Conservation (phyloP, 768 basidiomycete species). For the Kwoniella bestiolae region DNA sequence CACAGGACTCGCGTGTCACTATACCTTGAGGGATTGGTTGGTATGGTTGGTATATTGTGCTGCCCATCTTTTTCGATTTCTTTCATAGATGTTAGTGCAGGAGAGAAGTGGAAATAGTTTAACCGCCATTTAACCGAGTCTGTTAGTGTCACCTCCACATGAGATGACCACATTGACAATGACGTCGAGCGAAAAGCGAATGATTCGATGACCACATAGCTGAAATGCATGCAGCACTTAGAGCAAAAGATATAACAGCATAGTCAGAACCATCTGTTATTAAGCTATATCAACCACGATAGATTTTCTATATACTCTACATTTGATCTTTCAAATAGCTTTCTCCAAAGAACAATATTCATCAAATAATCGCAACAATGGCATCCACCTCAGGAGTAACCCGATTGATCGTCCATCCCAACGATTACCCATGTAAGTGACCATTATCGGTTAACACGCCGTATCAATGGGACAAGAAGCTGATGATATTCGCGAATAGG, state of each 20-base stretch:
- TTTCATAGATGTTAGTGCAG: too few relatives aligned
- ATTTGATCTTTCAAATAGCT: too few relatives aligned
- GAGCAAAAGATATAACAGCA: too few relatives aligned
- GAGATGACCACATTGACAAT: constrained; percentile 6
- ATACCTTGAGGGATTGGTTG: too few relatives aligned
- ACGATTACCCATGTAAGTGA: constrained; percentile 18
- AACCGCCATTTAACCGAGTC: constrained; percentile 3
- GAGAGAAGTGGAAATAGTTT: constrained; percentile 2
- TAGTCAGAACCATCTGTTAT: too few relatives aligned
- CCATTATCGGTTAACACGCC: too few relatives aligned
- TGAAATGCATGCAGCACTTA: background rate
- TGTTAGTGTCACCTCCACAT: background rate
- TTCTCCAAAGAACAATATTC: background rate
- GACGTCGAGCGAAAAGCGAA: background rate
- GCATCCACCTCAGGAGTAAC: constrained; percentile 1
- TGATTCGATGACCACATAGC: background rate
- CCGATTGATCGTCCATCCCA: constrained; percentile 10
- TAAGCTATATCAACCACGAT: background rate
- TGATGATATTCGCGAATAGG: constrained; percentile 11
- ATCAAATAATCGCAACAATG: background rate
- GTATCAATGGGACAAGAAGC: background rate
- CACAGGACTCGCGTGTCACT: too few relatives aligned
- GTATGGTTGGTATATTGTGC: too few relatives aligned
- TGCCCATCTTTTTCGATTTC: too few relatives aligned
- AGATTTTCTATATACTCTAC: too few relatives aligned